Base-by-base conservation (phyloP, 768 basidiomycete species). In the Hortiboletus campestris region DNA sequence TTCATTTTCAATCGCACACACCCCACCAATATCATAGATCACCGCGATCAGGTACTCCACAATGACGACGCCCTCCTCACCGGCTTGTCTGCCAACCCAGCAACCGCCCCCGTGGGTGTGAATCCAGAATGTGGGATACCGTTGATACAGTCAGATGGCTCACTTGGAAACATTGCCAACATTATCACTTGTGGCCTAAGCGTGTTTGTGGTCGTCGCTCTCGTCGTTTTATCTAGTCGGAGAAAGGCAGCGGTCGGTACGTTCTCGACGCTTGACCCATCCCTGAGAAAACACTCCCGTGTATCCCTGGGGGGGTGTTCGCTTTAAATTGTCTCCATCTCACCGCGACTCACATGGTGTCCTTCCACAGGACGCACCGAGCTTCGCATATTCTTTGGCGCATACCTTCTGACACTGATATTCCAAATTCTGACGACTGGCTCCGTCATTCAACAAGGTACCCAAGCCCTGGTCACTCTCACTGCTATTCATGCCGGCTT, bases 241-340 rank as follows among this genome's bases (percentile, higher is more conserved):
- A 75, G 96, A 51, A 87, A 85, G 64, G 96, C 95, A 12, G 96
- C 96, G 17, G 96, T 98, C 36, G 95, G 93, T 76, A 63, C 64
- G 83, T 80, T 25, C 28, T 39, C 34, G 20, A n/a, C 42, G n/a
- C 39, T 51, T 49, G n/a, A 11, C 31, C 32, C 36, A 13, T 45
- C 32, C 19, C 10, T 13, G 16, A 34, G 8, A 25, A 39, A 36
- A 22, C 38, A 28, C 14, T 34, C 17, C 29, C 49, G 43, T 46
- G 38, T 39, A 14, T 36, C 42, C 20, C 45, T 31, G 34, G 44
- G 42, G n/a, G 41, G 46, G 9, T 28, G 28, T 42, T 38, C 19
- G 6, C 43, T 47, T 44, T 44, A 28, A 25, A 8, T 32, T 12
- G 25, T 46, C 12, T 29, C 29, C 28, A 0, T 41, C 34, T 25